Conservation (phyloP, 169 alveolate species). For the Eimeria praecox region DNA sequence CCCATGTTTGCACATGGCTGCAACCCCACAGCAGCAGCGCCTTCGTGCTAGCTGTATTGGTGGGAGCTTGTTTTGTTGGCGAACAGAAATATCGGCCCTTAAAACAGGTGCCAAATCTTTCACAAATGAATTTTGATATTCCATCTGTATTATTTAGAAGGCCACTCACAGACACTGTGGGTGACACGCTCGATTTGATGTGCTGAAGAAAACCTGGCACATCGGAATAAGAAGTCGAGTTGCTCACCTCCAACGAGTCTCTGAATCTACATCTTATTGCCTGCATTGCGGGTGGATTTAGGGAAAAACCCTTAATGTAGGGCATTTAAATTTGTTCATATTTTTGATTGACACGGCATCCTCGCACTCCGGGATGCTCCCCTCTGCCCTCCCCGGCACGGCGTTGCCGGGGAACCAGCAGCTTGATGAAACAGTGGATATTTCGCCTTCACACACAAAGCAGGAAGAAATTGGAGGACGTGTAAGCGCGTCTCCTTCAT, state of each 20-base stretch:
- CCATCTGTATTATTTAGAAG: background rate
- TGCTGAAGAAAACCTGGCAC: background rate
- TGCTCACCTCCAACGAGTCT: background rate
- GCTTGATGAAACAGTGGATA: background rate
- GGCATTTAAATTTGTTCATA: background rate
- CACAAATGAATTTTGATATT: background rate
- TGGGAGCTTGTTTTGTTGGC: background rate
- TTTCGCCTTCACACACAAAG: background rate
- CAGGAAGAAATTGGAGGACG: background rate
- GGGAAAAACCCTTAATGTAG: background rate
- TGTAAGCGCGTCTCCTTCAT: background rate
- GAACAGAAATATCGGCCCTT: background rate
- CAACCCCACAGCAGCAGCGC: background rate
- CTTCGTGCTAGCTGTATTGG: background rate
- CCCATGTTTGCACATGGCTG: background rate
- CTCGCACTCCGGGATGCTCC: background rate
- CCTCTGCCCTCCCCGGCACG: background rate
- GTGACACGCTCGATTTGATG: background rate
- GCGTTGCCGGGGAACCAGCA: background rate
- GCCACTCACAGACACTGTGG: background rate
- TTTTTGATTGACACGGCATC: background rate
- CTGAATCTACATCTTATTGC: background rate
- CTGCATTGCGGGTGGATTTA: background rate
- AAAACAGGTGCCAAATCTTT: background rate
- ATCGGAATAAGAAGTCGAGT: background rate